Percentiles rank a stretch among this genome's conserved stretches.
Conservation (phyloP, 2,329 filamentous ascomycete genomes). For the Colletotrichum liriopes region DNA sequence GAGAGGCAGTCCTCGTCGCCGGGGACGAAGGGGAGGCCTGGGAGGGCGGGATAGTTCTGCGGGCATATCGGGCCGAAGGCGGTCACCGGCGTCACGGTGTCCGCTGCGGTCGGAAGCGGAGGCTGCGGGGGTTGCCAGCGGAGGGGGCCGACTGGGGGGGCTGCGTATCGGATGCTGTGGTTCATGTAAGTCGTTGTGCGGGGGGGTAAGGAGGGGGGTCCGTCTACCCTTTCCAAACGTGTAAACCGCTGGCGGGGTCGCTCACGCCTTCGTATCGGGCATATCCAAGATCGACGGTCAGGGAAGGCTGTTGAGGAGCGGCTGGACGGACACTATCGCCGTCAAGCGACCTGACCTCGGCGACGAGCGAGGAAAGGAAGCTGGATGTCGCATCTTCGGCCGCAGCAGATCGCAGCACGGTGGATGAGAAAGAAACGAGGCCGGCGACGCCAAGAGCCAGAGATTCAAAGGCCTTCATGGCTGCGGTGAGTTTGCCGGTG, state of each 20-base stretch:
- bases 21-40: constrained; percentile 46
- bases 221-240: constrained; percentile 62
- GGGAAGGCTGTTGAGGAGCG: not conserved
- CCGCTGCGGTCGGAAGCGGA: constrained; percentile 48
- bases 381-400: not conserved
- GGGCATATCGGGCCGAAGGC: constrained; percentile 52
- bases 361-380: not conserved
- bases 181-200: no score
- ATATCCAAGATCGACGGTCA: constrained; percentile 61
- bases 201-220: not conserved
- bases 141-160: constrained; percentile 58
- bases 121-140: constrained; percentile 60
- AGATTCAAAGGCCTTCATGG: not conserved
- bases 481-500: not conserved
- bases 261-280: constrained; percentile 60
- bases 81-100: constrained; percentile 50
- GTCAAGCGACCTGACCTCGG: not conserved
- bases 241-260: constrained; percentile 54
- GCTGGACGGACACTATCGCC: not conserved
- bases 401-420: not conserved
- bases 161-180: constrained; percentile 62
- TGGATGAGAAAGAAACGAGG: not conserved
- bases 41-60: constrained; percentile 44
- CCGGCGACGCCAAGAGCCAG: not conserved
- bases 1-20: constrained; percentile 63